Conservation (phyloP, 2,329 filamentous ascomycete genomes). For the Lachnellula cervina region DNA sequence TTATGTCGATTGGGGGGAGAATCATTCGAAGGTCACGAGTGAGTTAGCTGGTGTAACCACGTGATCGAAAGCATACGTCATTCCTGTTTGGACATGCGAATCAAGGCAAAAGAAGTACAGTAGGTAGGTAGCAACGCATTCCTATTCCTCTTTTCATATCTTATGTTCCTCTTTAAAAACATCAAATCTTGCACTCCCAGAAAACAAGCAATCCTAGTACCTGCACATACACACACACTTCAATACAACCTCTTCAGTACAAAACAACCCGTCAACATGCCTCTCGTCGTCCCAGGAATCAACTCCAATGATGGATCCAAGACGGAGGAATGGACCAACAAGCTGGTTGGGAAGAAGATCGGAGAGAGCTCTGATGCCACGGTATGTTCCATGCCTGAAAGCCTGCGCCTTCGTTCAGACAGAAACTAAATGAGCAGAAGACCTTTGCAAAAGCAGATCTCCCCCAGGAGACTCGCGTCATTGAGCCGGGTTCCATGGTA, state of each 20-base stretch:
- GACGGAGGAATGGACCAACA: slow-evolving; percentile 55
- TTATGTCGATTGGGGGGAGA: not conserved
- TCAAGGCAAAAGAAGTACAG: not conserved
- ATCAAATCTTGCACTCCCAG: not conserved
- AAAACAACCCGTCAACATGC: slow-evolving; percentile 44
- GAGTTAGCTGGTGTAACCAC: not conserved
- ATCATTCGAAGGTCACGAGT: not conserved
- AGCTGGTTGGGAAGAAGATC: slow-evolving; percentile 60
- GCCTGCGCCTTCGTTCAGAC: not conserved
- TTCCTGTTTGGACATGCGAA: not conserved
- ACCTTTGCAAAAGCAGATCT: slow-evolving; percentile 57
- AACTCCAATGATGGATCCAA: slow-evolving; percentile 37
- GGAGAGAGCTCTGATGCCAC: slow-evolving; percentile 49
- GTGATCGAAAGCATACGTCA: slow-evolving; percentile 1
- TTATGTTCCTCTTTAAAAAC: not conserved
- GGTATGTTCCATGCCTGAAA: slow-evolving; percentile 36
- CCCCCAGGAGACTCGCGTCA: slow-evolving; percentile 51
- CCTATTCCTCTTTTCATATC: not conserved
- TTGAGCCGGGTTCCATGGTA: slow-evolving; percentile 52
- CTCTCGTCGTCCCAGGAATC: slow-evolving; percentile 59
- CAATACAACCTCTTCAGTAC: slow-evolving; percentile 15
- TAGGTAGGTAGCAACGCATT: not conserved
- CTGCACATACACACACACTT: slow-evolving; percentile 3
- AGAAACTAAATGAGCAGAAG: slow-evolving; percentile 34
- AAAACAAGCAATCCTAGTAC: not conserved